Evolutionary conservation across 352 stramenopile genomes (phyloP).

Genomic region (Nothophytophthora sp.): DNA sequence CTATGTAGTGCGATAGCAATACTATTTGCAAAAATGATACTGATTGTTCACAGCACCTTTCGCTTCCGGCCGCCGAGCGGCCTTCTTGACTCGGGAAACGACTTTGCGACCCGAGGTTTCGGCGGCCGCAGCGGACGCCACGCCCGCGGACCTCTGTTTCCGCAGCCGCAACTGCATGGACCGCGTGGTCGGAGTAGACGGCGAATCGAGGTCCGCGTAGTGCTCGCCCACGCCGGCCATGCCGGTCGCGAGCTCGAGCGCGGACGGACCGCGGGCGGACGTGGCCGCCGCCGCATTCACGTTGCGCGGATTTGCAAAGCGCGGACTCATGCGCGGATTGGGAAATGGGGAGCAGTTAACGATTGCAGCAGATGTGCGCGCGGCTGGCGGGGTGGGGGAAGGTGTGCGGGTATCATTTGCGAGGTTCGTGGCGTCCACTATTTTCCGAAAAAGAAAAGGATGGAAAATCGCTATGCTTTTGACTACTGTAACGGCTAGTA

Average conservation of each 20-base stretch:
- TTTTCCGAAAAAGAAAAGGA: conserved; percentile 25
- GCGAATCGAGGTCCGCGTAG: conserved; percentile 28
- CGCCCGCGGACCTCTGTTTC: conserved; percentile 18
- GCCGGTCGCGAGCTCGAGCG: conserved; percentile 5
- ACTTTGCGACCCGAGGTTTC: conserved; percentile 11
- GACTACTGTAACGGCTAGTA: too few relatives aligned
- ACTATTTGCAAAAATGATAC: background rate
- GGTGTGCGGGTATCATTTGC: conserved; percentile 1
- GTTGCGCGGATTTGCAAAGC: conserved; percentile 2
- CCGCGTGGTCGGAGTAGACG: conserved; percentile 18
- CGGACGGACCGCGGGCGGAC: conserved; percentile 6
- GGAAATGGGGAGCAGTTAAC: background rate
- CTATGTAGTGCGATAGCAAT: background rate
- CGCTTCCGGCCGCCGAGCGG: conserved; percentile 32
- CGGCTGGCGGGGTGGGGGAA: conserved; percentile 3
- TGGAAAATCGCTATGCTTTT: too few relatives aligned
- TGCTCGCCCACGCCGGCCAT: conserved; percentile 16
- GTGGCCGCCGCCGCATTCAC: background rate
- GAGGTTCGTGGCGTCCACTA: conserved; percentile 14
- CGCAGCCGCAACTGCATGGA: conserved; percentile 39
- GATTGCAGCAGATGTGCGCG: conserved; percentile 9
- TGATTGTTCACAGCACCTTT: conserved; percentile 3
- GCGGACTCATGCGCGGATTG: conserved; percentile 5
- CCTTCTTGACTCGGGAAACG: conserved; percentile 39
- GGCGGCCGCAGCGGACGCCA: conserved; percentile 12